Conservation (phyloP, 148 eudicot genomes). For the Dianthus caryophyllus region DNA sequence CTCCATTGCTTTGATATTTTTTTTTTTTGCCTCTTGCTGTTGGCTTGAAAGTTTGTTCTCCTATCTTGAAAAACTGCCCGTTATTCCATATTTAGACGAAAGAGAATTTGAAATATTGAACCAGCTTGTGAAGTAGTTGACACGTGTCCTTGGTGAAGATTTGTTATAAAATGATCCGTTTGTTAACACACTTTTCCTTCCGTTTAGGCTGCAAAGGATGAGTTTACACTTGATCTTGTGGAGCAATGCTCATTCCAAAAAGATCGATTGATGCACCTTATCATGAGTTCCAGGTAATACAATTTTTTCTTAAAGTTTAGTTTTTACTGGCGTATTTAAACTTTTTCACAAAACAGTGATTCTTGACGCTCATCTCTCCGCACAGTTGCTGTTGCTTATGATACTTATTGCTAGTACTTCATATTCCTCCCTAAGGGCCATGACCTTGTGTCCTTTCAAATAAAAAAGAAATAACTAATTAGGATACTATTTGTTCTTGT, state of each 20-base stretch:
- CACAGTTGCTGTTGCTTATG: too few species aligned
- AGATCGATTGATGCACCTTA: conserved; percentile 93
- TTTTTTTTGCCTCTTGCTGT: not conserved
- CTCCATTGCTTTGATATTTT: too few species aligned
- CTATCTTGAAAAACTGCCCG: not conserved
- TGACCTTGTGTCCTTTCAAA: too few species aligned
- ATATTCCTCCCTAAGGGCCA: too few species aligned
- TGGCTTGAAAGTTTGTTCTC: not conserved
- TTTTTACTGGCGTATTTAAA: not conserved
- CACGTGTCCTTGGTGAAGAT: not conserved
- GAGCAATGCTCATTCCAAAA: conserved; percentile 98
- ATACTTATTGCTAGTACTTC: too few species aligned
- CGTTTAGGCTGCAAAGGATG: conserved; percentile 84
- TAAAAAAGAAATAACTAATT: too few species aligned
- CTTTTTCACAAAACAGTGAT: not conserved
- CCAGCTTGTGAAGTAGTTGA: not conserved
- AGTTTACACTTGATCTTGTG: conserved; percentile 98
- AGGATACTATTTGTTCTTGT: too few species aligned
- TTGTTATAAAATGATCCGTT: not conserved
- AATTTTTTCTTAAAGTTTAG: not conserved
- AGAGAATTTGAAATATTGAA: not conserved
- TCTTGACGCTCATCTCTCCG: too few species aligned
- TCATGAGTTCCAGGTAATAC: conserved; percentile 72
- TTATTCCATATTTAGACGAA: not conserved
- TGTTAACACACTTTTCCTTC: not conserved